Base-by-base conservation (phyloP, 2,329 filamentous ascomycete genomes). In the Xylaria digitata region DNA sequence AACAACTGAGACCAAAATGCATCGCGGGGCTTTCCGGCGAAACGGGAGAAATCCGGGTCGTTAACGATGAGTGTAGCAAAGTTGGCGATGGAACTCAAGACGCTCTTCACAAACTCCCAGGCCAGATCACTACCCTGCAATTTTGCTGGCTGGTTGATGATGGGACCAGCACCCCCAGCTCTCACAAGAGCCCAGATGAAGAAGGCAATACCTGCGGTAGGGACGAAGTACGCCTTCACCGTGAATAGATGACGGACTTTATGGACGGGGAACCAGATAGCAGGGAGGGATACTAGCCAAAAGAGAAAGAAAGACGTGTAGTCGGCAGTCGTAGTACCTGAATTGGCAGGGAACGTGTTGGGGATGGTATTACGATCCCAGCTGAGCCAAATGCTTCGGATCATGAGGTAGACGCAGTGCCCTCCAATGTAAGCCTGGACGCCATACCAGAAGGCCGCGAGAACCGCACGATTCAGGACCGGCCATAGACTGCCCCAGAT, bases 401-500 rank as follows among this genome's bases (percentile, higher is more conserved):
- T 95, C 93, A 97, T 97, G 65, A 97, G 82, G 69, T 93, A 93
- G 4, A 97, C 90, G 73, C 94, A 97, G 65, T 91, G 83, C 30
- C 92, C 92, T 73, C 94, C 94, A 70, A 97, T 96, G 82, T 93
- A 97, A 6, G 87, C 81, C 77, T 96, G 92, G 30, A 96, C 92
- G 56, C 92, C 92, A 70, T 94, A 95, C 93, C 93, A 96, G 68
- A 96, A 88, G 72, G 92, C 94, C 1, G 92, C 85, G 86, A 96
- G 94, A 6, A 89, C 92, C n/a, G 92, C 92, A 48, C 94, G 88
- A 76, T 97, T 97, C 72, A 97, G 90, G 0, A 97, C 89, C 0
- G 94, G 93, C 94, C 94, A 97, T 58, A 97, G 80, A 32, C 89
- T 90, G 1, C 94, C 94, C 92, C 92, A 97, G 63, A 97, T 91